Conservation (phyloP, 805 yeast genomes). For the Millerozyma acaciae region DNA sequence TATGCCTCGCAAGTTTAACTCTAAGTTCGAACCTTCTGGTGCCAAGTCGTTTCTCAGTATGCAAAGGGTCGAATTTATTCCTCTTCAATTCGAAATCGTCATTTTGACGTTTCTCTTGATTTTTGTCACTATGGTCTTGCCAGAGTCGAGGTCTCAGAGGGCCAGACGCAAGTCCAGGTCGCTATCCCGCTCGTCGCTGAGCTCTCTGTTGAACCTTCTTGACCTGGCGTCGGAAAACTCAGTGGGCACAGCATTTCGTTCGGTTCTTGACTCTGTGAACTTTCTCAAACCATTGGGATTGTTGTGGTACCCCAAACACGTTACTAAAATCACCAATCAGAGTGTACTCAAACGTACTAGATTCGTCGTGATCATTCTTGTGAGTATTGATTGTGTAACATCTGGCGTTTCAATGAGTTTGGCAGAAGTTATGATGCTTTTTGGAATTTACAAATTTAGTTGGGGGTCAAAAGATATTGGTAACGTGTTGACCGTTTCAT, state of each 20-base stretch:
- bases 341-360: slow-evolving; percentile 18
- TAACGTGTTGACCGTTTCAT: slow-evolving; percentile 48
- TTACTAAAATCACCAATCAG: slow-evolving; percentile 16
- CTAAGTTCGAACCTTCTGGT: not conserved
- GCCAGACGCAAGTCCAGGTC: slow-evolving; percentile 53
- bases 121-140: slow-evolving; percentile 35
- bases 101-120: slow-evolving; percentile 28
- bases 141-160: slow-evolving; percentile 60
- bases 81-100: slow-evolving; percentile 30
- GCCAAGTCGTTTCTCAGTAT: not conserved
- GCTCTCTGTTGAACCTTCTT: slow-evolving; percentile 1
- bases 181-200: slow-evolving; percentile 15
- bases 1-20: slow-evolving; percentile 1
- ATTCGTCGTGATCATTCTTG: slow-evolving; percentile 44
- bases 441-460: slow-evolving; percentile 47
- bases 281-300: slow-evolving; percentile 48
- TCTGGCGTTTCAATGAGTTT: slow-evolving; percentile 33
- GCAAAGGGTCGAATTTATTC: slow-evolving; percentile 24
- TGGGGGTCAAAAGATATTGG: slow-evolving; percentile 59
- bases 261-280: slow-evolving; percentile 10
- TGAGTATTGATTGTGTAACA: slow-evolving; percentile 41
- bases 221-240: not conserved
- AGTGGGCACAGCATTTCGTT: not conserved
- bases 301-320: slow-evolving; percentile 48
- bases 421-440: slow-evolving; percentile 45